These are phyloP conservation scores for Citrus reticulata DNA, from an alignment of 345 rosid genomes.

Conservation along the genomic window DNA sequence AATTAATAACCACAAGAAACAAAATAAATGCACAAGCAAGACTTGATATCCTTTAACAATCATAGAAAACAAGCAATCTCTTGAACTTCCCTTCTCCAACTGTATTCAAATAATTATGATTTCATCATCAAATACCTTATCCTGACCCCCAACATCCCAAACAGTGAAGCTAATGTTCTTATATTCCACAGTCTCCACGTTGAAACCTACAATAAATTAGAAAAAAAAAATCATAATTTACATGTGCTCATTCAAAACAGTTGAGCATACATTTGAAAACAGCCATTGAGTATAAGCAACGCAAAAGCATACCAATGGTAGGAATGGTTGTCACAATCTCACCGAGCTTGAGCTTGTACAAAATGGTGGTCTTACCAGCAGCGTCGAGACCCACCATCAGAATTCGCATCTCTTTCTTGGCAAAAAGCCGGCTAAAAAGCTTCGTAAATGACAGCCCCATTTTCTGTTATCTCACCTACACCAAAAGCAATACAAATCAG, in stretches of 20 bases:
- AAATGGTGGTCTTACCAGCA: constrained; percentile 62
- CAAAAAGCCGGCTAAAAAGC: constrained; percentile 59
- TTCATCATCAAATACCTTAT: constrained; percentile 40
- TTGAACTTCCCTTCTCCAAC: neutral
- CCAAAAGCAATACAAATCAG: neutral
- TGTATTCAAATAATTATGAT: neutral
- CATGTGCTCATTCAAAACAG: neutral
- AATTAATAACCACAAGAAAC: neutral
- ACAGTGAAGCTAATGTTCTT: constrained; percentile 79
- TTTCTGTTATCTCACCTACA: constrained; percentile 15
- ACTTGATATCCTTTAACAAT: neutral
- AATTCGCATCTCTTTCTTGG: constrained; percentile 42
- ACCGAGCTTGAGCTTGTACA: constrained; percentile 71
- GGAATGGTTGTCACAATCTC: constrained; percentile 77
- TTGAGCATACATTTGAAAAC: neutral
- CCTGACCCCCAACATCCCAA: constrained; percentile 85
- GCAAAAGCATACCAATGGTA: constrained; percentile 48
- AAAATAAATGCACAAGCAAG: neutral
- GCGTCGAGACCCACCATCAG: constrained; percentile 38
- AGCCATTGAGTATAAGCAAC: neutral
- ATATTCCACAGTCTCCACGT: constrained; percentile 75
- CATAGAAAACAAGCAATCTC: neutral
- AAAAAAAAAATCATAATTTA: neutral
- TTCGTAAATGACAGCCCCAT: constrained; percentile 71
- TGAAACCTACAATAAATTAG: constrained; percentile 41